These are phyloP conservation scores for Chlorella variabilis DNA, from an alignment of 163 green algal species.

Conservation along the genomic window DNA sequence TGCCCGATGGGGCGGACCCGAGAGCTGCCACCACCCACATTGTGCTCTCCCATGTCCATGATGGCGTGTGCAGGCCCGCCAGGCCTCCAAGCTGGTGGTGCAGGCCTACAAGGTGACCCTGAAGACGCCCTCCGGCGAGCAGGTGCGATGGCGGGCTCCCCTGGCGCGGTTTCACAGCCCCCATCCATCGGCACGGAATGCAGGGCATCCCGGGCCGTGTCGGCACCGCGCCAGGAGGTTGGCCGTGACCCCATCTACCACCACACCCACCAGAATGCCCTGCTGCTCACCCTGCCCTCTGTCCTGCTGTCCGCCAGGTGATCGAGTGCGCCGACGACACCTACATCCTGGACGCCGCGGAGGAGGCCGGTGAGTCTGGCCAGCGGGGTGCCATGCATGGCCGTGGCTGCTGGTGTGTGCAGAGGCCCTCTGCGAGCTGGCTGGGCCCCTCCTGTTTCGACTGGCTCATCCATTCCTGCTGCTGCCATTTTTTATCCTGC, in stretches of 20 bases:
- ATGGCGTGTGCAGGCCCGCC: slow-evolving; percentile 4
- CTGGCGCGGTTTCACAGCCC: too few species aligned
- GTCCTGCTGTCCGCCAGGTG: slow-evolving; percentile 35
- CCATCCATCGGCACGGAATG: too few species aligned
- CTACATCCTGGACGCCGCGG: slow-evolving; percentile 76
- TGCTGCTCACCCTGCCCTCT: neutral
- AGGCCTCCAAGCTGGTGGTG: slow-evolving; percentile 14
- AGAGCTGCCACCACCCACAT: neutral
- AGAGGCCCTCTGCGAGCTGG: too few species aligned
- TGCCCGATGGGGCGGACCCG: too few species aligned
- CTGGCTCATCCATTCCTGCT: too few species aligned
- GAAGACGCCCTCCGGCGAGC: slow-evolving; percentile 70
- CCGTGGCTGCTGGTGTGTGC: neutral
- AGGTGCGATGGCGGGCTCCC: neutral
- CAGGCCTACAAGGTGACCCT: slow-evolving; percentile 44
- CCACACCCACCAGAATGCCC: neutral
- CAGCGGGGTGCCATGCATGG: neutral
- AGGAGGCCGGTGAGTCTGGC: slow-evolving; percentile 61
- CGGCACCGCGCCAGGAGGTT: too few species aligned
- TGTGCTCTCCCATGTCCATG: neutral
- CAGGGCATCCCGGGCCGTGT: too few species aligned
- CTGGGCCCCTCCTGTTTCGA: too few species aligned
- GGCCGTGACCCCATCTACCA: neutral
- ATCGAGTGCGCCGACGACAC: slow-evolving; percentile 69
- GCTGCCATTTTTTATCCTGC: too few species aligned